Base-by-base conservation (phyloP, 345 rosid genomes). In the Eucalyptus sp. region DNA sequence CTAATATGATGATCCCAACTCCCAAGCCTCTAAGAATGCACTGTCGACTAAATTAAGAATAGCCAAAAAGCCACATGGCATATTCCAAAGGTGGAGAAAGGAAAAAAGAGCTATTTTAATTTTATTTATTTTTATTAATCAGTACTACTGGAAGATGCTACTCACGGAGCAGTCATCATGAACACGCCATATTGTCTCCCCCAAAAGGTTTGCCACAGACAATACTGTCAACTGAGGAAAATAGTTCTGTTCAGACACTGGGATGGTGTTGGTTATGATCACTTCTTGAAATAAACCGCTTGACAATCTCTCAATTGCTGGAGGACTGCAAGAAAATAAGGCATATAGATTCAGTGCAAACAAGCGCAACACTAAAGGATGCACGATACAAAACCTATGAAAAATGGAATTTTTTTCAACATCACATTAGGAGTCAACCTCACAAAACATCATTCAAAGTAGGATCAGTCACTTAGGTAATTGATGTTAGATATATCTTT, bases 111-210 rank as follows among this genome's bases (percentile, higher is more conserved):
- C 4, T 15, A 51, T 86, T n/a, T 88, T 49, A 60, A 88, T 89
- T 49, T 71, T 49, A 29, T 4, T 86, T 17, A 46, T 87, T 50
- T 56, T 56, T 15, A 90, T 91, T 60, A 43, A 76, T 68, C 85
- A 83, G 84, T 86, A 76, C 88, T 89, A 88, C 88, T 86, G 89
- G 87, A 92, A 92, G 88, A 90, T 90, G 90, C 89, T 91, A 94
- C 99, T 95, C 91, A 97, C 99, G 60, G 99, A 93, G 92, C 95
- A 95, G 92, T 97, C 99, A 93, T 97, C 99, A 81, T 97, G 97
- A 91, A 96, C 99, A 68, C 97, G 99, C 99, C 99, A 97, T 87
- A 97, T 95, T 79, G 99, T 97, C 93, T 96, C 98, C 60, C 97
- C 99, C 25, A 96, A 94, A 88, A 97, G 99, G 92, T 97, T 97